A percentile compares a stretch with the other conserved stretches of the same genome.
Conservation (phyloP, 1,284 basidiomycete species). For the Rhodofomes roseus region DNA sequence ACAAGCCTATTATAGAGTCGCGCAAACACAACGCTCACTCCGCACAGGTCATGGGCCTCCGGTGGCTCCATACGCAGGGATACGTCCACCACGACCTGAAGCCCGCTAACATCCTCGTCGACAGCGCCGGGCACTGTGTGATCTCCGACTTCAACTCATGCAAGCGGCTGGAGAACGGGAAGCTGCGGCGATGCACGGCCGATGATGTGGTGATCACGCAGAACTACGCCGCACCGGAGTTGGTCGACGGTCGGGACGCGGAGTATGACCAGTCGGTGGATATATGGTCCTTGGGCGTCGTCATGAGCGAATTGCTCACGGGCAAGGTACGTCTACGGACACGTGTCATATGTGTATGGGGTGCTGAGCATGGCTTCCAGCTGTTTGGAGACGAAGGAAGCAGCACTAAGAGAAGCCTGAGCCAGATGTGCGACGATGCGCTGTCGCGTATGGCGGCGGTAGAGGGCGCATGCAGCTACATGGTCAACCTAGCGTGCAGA, state of each 20-base stretch:
- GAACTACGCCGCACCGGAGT: constrained; percentile 24
- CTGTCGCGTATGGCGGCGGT: neutral
- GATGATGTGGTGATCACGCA: constrained; percentile 14
- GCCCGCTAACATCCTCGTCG: constrained; percentile 65
- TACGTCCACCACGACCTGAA: constrained; percentile 51
- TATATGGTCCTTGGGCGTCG: constrained; percentile 23
- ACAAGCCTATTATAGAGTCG: neutral
- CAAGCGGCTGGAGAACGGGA: constrained; percentile 10
- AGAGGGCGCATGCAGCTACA: neutral
- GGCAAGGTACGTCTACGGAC: constrained; percentile 10
- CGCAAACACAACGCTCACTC: neutral
- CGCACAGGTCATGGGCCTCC: constrained; percentile 21
- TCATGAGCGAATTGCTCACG: constrained; percentile 12
- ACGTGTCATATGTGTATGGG: neutral
- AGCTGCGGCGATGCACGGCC: constrained; percentile 2
- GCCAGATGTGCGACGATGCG: neutral
- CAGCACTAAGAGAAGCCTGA: neutral
- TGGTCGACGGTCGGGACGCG: constrained; percentile 9
- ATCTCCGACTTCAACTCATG: constrained; percentile 57
- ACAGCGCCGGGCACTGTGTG: constrained; percentile 59
- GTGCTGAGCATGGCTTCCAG: neutral
- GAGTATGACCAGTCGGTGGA: constrained; percentile 20
- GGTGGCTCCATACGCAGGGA: constrained; percentile 22
- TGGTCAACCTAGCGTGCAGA: neutral
- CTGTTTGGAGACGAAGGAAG: neutral